Conservation (phyloP, 768 basidiomycete species). For the Pleurotus ostreatus region DNA sequence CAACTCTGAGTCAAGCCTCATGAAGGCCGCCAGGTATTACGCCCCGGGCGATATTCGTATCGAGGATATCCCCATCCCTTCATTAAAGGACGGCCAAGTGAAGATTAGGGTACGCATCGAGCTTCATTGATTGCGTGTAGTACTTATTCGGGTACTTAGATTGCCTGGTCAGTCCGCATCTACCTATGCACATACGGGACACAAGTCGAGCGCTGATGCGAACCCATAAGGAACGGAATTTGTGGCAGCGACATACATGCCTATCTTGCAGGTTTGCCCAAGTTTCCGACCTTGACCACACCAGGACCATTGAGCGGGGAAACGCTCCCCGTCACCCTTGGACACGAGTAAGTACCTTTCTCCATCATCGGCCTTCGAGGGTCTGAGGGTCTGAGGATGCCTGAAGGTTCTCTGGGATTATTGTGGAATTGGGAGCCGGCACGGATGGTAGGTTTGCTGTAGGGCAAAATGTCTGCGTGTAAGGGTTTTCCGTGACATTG, state of each 20-base stretch:
- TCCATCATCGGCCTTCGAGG: too few species aligned
- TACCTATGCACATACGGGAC: too few species aligned
- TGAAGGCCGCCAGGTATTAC: conserved; percentile 44
- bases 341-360: conserved; percentile 5
- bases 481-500: conserved; percentile 9
- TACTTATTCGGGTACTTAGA: conserved; percentile 10
- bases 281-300: neutral
- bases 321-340: conserved; percentile 4
- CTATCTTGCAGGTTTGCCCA: neutral
- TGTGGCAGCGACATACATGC: conserved; percentile 9
- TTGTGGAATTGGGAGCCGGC: conserved; percentile 27
- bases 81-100: conserved; percentile 29
- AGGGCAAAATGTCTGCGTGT: conserved; percentile 32
- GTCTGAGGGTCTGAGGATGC: neutral
- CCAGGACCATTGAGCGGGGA: conserved; percentile 2
- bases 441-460: conserved; percentile 28
- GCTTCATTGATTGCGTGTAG: conserved; percentile 2
- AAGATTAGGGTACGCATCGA: conserved; percentile 35
- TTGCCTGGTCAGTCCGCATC: conserved; percentile 22
- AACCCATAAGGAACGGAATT: neutral
- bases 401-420: conserved; percentile 29
- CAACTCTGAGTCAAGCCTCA: conserved; percentile 11
- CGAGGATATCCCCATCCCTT: conserved; percentile 36
- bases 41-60: conserved; percentile 40
- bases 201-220: too few species aligned